Conservation (phyloP, 176 grass and related monocot species). For the Oryza meyeriana region DNA sequence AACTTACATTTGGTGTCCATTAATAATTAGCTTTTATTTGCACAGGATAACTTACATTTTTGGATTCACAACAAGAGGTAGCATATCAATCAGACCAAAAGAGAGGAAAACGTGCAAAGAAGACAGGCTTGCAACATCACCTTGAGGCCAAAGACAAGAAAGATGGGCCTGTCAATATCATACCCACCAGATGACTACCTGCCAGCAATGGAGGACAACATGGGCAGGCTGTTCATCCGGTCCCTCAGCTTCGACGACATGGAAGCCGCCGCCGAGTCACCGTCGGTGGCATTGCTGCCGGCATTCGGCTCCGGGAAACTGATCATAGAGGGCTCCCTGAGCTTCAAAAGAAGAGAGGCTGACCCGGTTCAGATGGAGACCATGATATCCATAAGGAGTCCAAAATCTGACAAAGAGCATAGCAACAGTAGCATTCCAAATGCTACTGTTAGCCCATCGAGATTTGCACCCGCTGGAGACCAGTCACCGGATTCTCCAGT, state of each 20-base stretch:
- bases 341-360: slow-evolving; percentile 58
- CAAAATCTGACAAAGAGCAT: slow-evolving; percentile 15
- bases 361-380: slow-evolving; percentile 47
- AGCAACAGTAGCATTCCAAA: background rate
- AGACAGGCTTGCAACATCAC: slow-evolving; percentile 18
- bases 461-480: slow-evolving; percentile 28
- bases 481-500: slow-evolving; percentile 16
- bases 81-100: slow-evolving; percentile 7
- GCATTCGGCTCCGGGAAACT: slow-evolving; percentile 35
- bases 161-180: slow-evolving; percentile 63
- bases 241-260: slow-evolving; percentile 62
- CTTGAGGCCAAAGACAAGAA: background rate
- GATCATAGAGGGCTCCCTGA: slow-evolving; percentile 51
- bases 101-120: background rate
- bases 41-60: slow-evolving; percentile 1
- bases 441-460: slow-evolving; percentile 9
- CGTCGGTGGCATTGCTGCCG: background rate
- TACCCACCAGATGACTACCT: slow-evolving; percentile 49
- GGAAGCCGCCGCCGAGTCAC: slow-evolving; percentile 1
- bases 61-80: slow-evolving; percentile 1
- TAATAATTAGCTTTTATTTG: slow-evolving; percentile 21
- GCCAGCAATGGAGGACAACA: slow-evolving; percentile 45
- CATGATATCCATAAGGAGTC: slow-evolving; percentile 38
- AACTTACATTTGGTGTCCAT: background rate
- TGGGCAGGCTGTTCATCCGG: slow-evolving; percentile 50